Percentiles rank a stretch among this genome's conserved stretches.
Evolutionary conservation across 331 rosid genomes (phyloP).

Genomic region (Cydonia oblonga): DNA sequence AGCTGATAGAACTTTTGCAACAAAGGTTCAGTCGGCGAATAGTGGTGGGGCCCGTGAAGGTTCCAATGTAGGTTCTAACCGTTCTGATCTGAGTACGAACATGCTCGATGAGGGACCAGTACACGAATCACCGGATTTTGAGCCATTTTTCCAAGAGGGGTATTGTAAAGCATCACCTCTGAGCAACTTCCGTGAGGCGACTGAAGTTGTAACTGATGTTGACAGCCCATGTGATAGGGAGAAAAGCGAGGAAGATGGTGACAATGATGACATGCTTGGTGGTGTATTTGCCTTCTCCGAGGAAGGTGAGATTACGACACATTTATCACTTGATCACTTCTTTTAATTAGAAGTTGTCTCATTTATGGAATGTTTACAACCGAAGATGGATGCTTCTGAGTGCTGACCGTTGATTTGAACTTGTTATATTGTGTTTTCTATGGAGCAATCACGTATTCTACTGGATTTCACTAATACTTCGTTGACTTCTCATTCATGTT

Average conservation of each 20-base stretch:
- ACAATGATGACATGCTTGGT: slow-evolving; percentile 69
- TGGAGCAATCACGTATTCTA: not conserved
- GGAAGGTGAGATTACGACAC: slow-evolving; percentile 51
- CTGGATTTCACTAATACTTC: not conserved
- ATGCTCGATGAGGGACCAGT: slow-evolving; percentile 46
- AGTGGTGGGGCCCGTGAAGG: slow-evolving; percentile 33
- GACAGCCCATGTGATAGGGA: slow-evolving; percentile 70
- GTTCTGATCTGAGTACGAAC: slow-evolving; percentile 57
- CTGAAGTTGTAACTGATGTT: slow-evolving; percentile 47
- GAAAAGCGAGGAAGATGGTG: slow-evolving; percentile 68
- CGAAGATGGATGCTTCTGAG: not conserved
- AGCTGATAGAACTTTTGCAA: slow-evolving; percentile 31
- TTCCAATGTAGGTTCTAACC: slow-evolving; percentile 53
- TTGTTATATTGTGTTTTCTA: not conserved
- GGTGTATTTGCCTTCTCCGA: slow-evolving; percentile 79
- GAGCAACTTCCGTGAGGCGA: slow-evolving; percentile 31
- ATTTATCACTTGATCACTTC: not conserved
- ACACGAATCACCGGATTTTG: slow-evolving; percentile 53
- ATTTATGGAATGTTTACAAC: not conserved
- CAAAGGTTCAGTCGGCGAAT: slow-evolving; percentile 35
- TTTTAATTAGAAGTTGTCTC: not conserved
- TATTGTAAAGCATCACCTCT: slow-evolving; percentile 49
- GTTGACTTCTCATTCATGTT: not conserved
- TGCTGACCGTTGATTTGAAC: not conserved
- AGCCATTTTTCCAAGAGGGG: slow-evolving; percentile 67